Percentiles rank a stretch among this genome's conserved stretches.
Conservation (phyloP, 495 filamentous ascomycete genomes). For the Penicillium crystallinum region DNA sequence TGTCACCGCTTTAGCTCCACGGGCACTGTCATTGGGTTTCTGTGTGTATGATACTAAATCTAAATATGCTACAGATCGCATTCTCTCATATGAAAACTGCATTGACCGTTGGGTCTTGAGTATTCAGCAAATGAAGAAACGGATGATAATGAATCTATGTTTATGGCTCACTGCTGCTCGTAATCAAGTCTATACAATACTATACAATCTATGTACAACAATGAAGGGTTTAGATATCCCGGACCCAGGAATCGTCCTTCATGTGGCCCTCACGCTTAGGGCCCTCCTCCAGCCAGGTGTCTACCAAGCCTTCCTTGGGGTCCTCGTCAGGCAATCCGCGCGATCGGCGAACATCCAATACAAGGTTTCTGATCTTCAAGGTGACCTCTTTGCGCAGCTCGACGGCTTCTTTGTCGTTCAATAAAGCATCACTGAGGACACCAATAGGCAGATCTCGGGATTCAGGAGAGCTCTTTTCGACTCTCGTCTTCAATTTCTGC, state of each 20-base stretch:
- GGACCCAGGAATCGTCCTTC: constrained; percentile 59
- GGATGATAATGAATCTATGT: background rate
- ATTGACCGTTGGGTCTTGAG: background rate
- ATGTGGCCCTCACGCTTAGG: constrained; percentile 53
- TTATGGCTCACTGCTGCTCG: constrained; percentile 4
- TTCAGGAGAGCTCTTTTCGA: constrained; percentile 28
- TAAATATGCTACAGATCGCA: too few species aligned
- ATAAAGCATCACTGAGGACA: constrained; percentile 64
- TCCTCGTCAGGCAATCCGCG: constrained; percentile 78
- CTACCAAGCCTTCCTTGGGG: constrained; percentile 56
- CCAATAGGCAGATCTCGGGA: constrained; percentile 44
- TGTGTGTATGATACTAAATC: too few species aligned
- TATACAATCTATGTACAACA: constrained; percentile 18
- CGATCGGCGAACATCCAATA: constrained; percentile 66
- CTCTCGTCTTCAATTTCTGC: constrained; percentile 53
- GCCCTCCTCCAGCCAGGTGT: constrained; percentile 58
- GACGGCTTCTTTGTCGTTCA: constrained; percentile 66
- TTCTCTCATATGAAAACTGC: too few species aligned
- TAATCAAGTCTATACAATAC: constrained; percentile 17
- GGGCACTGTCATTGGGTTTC: too few species aligned
- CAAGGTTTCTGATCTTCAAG: constrained; percentile 66
- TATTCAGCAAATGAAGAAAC: background rate
- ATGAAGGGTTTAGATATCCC: constrained; percentile 49
- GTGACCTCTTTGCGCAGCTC: constrained; percentile 79
- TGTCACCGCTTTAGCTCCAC: background rate